phyloP scores from a whole-genome alignment of 2,329 filamentous ascomycete species.

The Aspergillus unguis region DNA sequence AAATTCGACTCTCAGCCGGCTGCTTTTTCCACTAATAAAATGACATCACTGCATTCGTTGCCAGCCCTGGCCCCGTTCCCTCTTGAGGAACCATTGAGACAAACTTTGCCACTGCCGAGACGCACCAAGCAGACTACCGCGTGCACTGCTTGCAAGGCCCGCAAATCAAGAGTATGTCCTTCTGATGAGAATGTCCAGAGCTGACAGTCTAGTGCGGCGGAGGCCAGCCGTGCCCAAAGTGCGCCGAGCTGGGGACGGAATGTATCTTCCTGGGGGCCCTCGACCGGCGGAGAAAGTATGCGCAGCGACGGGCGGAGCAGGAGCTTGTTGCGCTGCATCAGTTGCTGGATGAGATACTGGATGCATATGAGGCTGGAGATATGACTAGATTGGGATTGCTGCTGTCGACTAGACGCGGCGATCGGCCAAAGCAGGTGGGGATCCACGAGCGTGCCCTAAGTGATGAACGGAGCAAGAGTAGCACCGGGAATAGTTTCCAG shows the following conservation, averaged over 20 bases:
- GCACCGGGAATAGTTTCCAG: neutral
- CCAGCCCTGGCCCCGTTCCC: too few relatives aligned
- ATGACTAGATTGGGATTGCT: neutral
- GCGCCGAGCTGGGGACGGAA: neutral
- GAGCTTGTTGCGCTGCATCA: neutral
- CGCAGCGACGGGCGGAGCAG: neutral
- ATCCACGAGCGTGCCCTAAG: neutral
- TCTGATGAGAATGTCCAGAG: neutral
- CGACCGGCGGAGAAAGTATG: constrained; percentile 2
- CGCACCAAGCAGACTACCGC: neutral
- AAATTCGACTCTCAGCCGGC: too few relatives aligned
- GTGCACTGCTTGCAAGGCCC: neutral
- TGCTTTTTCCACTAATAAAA: too few relatives aligned
- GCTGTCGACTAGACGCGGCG: neutral
- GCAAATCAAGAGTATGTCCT: neutral
- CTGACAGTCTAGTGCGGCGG: neutral
- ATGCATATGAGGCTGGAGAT: neutral
- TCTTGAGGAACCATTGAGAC: too few relatives aligned
- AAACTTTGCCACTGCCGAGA: neutral
- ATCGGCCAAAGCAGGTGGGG: neutral
- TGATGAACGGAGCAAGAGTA: neutral
- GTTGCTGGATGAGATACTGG: neutral
- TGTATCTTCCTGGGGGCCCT: constrained; percentile 2
- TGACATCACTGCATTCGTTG: too few relatives aligned
- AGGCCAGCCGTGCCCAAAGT: constrained; percentile 1